Conservation (phyloP, 2,329 filamentous ascomycete species). For the Macrophomina pseudophaseolina region DNA sequence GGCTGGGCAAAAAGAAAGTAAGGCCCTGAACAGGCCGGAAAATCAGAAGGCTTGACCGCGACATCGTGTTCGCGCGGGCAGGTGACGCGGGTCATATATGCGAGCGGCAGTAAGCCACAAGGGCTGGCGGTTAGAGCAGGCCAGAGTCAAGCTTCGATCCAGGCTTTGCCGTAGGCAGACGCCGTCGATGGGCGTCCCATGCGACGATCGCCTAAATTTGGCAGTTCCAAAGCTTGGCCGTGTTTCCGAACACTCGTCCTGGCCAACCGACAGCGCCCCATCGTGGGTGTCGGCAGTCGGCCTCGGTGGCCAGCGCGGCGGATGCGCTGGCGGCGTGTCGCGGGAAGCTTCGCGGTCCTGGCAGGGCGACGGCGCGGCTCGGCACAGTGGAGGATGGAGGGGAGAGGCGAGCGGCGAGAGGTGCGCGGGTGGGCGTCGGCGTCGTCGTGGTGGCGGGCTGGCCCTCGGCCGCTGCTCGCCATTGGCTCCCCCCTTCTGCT, state of each 20-base stretch:
- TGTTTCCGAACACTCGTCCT: slow-evolving; percentile 9
- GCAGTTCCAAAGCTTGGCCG: slow-evolving; percentile 17
- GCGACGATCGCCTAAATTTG: slow-evolving; percentile 17
- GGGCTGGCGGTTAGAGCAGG: slow-evolving; percentile 9
- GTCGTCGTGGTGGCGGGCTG: background rate
- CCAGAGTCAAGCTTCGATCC: slow-evolving; percentile 15
- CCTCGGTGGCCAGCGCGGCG: background rate
- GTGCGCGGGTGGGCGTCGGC: background rate
- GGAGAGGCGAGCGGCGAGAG: background rate
- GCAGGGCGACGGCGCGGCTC: background rate
- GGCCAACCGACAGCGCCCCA: slow-evolving; percentile 4
- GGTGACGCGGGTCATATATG: slow-evolving; percentile 1
- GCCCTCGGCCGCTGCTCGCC: background rate
- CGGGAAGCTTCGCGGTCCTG: background rate
- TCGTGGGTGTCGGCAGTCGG: background rate
- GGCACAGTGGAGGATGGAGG: background rate
- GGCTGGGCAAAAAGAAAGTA: background rate
- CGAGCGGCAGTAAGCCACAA: background rate
- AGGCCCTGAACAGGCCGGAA: background rate
- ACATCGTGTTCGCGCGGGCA: background rate
- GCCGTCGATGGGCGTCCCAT: background rate
- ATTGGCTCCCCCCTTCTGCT: background rate
- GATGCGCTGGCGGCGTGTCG: background rate
- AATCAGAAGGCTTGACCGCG: background rate
- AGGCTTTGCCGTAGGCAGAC: background rate